Evolutionary conservation across 2,329 filamentous ascomycete genomes (phyloP).

Genomic region (Amesomyces nigricolor): DNA sequence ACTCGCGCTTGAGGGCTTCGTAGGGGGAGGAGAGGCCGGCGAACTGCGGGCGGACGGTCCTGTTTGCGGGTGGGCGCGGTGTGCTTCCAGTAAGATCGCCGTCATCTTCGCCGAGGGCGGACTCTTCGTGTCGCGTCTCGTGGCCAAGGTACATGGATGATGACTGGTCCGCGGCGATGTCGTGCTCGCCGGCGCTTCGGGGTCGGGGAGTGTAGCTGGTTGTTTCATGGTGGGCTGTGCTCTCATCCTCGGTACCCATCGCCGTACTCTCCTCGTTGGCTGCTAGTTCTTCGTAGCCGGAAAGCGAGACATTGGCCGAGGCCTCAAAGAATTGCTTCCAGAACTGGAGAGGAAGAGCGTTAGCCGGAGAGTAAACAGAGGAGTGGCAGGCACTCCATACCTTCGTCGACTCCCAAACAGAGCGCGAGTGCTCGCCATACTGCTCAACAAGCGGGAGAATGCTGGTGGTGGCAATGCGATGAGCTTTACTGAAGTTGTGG

Average conservation of each 20-base stretch:
- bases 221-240: conserved; percentile 52
- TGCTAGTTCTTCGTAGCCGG: conserved; percentile 81
- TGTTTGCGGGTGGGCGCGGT: conserved; percentile 52
- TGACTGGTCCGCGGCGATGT: conserved; percentile 35
- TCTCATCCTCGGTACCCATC: conserved; percentile 45
- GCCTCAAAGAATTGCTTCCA: conserved; percentile 99
- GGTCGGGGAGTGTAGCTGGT: conserved; percentile 33
- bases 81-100: conserved; percentile 61
- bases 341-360: conserved; percentile 53
- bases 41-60: conserved; percentile 46
- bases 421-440: conserved; percentile 87
- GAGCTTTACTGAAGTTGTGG: conserved; percentile 93
- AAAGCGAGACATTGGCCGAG: conserved; percentile 92
- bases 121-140: conserved; percentile 48
- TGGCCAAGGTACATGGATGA: conserved; percentile 26
- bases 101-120: conserved; percentile 58
- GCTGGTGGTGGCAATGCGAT: conserved; percentile 89
- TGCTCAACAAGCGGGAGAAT: conserved; percentile 92
- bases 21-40: conserved; percentile 71
- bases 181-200: conserved; percentile 33
- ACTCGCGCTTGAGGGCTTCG: conserved; percentile 63
- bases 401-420: conserved; percentile 96
- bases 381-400: conserved; percentile 37
- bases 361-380: conserved; percentile 1
- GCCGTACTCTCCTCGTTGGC: conserved; percentile 58